Percentiles rank a stretch among this genome's conserved stretches.
phyloP scores from a whole-genome alignment of 441 rosid species.

The Mallotus repandus region DNA sequence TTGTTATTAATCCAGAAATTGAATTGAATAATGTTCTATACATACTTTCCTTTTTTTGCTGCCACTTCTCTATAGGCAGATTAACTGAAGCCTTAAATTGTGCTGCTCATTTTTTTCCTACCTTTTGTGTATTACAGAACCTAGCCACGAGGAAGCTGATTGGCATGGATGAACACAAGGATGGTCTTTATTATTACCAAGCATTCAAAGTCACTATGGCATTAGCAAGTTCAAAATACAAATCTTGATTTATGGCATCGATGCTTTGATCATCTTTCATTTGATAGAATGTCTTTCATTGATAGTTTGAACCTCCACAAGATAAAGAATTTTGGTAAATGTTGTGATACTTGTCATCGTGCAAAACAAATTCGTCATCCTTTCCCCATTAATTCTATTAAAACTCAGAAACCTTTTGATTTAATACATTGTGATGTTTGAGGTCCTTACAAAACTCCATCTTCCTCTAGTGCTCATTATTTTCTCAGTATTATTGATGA shows the following conservation, averaged over 20 bases:
- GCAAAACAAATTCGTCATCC: neutral
- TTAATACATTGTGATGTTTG: too few relatives aligned
- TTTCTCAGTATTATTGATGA: neutral
- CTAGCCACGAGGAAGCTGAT: too few relatives aligned
- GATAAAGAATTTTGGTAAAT: neutral
- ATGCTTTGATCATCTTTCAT: too few relatives aligned
- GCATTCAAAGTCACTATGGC: neutral
- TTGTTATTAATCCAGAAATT: neutral
- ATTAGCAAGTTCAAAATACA: neutral
- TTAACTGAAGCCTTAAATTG: neutral
- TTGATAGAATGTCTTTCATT: too few relatives aligned
- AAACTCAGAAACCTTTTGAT: too few relatives aligned
- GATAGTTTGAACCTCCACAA: neutral
- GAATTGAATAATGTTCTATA: neutral
- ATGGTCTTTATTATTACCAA: slow-evolving; percentile 8
- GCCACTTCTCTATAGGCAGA: neutral
- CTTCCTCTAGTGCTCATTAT: too few relatives aligned
- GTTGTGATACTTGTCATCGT: slow-evolving; percentile 1
- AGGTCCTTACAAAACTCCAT: too few relatives aligned
- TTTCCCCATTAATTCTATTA: neutral
- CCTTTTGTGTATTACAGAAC: neutral
- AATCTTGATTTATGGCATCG: too few relatives aligned
- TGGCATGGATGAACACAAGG: neutral
- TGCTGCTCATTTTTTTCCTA: neutral
- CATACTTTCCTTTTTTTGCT: neutral